Evolutionary conservation across 805 yeast genomes (phyloP).

Genomic region (Zygoascus ofunaensis): DNA sequence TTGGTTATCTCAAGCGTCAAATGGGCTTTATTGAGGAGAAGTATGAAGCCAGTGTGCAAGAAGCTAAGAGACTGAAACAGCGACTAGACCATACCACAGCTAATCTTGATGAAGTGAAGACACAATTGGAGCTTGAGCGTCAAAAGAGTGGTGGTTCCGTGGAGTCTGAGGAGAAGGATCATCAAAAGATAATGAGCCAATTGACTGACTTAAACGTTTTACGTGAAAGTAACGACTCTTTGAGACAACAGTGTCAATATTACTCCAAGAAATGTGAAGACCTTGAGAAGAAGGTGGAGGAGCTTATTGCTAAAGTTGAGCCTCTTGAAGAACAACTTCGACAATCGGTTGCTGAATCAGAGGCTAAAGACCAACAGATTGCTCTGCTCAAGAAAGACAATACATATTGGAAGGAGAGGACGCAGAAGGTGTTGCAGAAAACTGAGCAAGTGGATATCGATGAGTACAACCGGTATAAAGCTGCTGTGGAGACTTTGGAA

Average conservation of each 20-base stretch:
- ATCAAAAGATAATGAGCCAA: slow-evolving; percentile 41
- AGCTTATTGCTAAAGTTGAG: slow-evolving; percentile 29
- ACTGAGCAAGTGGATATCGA: slow-evolving; percentile 41
- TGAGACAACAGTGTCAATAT: slow-evolving; percentile 43
- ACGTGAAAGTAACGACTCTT: slow-evolving; percentile 58
- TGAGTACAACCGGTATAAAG: slow-evolving; percentile 23
- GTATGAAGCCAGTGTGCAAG: slow-evolving; percentile 43
- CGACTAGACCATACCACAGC: slow-evolving; percentile 38
- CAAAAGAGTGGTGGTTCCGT: slow-evolving; percentile 15
- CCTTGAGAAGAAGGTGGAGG: slow-evolving; percentile 35
- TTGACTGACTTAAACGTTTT: slow-evolving; percentile 53
- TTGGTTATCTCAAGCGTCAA: slow-evolving; percentile 60
- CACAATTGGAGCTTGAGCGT: slow-evolving; percentile 36
- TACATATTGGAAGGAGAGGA: slow-evolving; percentile 48
- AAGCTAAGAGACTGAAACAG: slow-evolving; percentile 44
- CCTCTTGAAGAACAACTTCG: slow-evolving; percentile 37
- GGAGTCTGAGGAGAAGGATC: slow-evolving; percentile 27
- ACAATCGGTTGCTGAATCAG: slow-evolving; percentile 34
- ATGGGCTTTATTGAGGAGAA: slow-evolving; percentile 62
- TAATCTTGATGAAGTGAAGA: slow-evolving; percentile 45
- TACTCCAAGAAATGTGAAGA: slow-evolving; percentile 27
- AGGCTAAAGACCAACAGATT: slow-evolving; percentile 43
- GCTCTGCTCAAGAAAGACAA: slow-evolving; percentile 42
- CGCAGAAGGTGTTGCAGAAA: slow-evolving; percentile 39
- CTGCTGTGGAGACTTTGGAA: background rate